phyloP scores from a whole-genome alignment of 352 stramenopile genomes.

The Globisporangium megalacanthum region DNA sequence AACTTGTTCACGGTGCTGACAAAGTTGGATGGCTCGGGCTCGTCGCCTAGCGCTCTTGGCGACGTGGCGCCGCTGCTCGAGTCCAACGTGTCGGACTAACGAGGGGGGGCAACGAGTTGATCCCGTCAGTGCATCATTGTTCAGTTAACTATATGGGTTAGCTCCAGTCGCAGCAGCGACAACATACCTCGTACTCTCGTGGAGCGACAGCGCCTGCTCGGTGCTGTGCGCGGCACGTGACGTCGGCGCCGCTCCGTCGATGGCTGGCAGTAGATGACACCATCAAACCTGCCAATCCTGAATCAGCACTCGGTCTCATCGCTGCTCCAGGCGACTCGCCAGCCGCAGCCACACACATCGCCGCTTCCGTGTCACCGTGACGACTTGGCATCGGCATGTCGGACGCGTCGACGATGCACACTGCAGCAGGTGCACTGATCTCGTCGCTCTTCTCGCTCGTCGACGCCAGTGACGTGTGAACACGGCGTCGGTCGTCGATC shows the following conservation, averaged over 20 bases:
- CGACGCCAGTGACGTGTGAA: not conserved
- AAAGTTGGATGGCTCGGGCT: not conserved
- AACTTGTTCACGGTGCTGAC: not conserved
- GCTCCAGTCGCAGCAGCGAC: not conserved
- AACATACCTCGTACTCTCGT: not conserved
- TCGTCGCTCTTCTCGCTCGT: slow-evolving; percentile 10
- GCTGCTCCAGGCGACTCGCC: not conserved
- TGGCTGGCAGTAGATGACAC: not conserved
- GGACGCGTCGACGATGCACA: not conserved
- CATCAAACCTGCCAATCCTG: not conserved
- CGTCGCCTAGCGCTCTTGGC: not conserved
- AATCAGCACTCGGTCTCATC: not conserved
- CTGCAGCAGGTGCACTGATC: not conserved
- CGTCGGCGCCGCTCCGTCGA: not conserved
- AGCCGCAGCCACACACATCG: not conserved
- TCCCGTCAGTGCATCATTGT: not conserved
- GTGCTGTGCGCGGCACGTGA: not conserved
- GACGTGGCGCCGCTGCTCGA: slow-evolving; percentile 11
- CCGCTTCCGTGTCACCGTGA: not conserved
- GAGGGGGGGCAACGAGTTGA: not conserved
- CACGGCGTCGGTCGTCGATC: not conserved
- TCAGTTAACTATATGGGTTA: not conserved
- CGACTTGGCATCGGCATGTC: not conserved
- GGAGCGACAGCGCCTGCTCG: not conserved
- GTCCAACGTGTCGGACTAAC: slow-evolving; percentile 14